Evolutionary conservation across 1,139 yeast species (phyloP), one percentile per base, ranked within the genome.

Genomic region (Pneumocystis carinii): DNA sequence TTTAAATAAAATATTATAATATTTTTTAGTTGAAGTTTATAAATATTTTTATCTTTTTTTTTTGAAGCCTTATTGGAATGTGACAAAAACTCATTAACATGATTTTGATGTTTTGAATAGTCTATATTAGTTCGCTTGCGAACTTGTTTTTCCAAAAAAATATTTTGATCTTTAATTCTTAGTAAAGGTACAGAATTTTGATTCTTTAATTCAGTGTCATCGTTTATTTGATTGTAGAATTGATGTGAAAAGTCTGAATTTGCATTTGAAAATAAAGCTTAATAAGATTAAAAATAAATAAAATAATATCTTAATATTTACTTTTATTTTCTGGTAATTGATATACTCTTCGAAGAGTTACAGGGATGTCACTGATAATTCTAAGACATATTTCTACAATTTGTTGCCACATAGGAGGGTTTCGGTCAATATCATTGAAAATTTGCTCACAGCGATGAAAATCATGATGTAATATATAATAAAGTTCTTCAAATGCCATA

Each of bases 401-500:
- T 24, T 65, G 66, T 63, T 68, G 60, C 70, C 65, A 68, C 15
- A 63, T 60, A n/a, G 68, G 64, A 2, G 67, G 68, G 55, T 65
- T 66, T 27, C 71, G 67, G 19, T 74, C 74, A 24, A 72, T 71
- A 62, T 77, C 78, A 24, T 67, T 66, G 66, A 68, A 77, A 29
- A 76, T 73, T 19, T 69, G 61, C n/a, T 65, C 66, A 35, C 79
- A 69, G 37, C 79, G 70, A 15, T 66, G 69, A 15, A 69, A 68
- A 59, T 70, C 70, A 62, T 68, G 68, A 38, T 69, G 66, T 4
- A 76, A 70, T 61, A 77, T 73, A 53, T 64, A 66, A 24, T 68
- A 68, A 27, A 76, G 72, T 64, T 76, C 79, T 61, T 73, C 72
- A 69, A 75, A 76, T 0, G 79, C 79, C 48, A 72, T 68, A 32